These are phyloP conservation scores for Pterocarpus santalinus DNA, from an alignment of 306 rosid species.

Conservation along the genomic window DNA sequence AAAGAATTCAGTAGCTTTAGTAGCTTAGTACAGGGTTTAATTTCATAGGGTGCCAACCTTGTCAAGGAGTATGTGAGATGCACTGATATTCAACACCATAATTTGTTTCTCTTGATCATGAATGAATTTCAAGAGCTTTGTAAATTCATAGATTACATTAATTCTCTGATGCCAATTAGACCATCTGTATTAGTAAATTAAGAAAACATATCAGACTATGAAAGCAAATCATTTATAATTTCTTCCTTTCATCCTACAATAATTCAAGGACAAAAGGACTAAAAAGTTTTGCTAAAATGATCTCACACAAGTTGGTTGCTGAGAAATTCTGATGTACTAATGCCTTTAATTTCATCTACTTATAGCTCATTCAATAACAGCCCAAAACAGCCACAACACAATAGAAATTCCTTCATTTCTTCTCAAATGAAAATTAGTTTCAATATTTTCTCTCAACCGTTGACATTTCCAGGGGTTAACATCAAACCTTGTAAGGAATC, in stretches of 20 bases:
- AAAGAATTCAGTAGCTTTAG: no score
- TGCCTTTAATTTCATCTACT: background rate
- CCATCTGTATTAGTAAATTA: constrained; percentile 43
- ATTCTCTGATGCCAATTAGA: constrained; percentile 58
- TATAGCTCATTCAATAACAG: background rate
- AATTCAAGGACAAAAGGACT: background rate
- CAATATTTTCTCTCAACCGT: background rate
- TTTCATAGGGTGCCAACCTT: constrained; percentile 52
- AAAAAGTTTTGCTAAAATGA: background rate
- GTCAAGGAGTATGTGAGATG: constrained; percentile 67
- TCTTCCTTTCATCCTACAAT: background rate
- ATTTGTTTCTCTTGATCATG: constrained; percentile 62
- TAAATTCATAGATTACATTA: no score
- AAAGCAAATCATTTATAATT: background rate
- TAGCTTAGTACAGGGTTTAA: no score
- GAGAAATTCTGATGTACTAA: no score
- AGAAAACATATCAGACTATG: background rate
- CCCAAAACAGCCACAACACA: background rate
- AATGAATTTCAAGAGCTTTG: constrained; percentile 49
- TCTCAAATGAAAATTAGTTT: no score
- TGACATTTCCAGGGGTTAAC: background rate
- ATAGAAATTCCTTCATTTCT: no score
- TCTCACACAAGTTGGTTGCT: background rate
- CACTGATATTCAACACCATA: constrained; percentile 53
- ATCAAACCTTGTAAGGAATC: background rate